Conservation (phyloP, 164 flowering plant genomes). For the Sedum album region DNA sequence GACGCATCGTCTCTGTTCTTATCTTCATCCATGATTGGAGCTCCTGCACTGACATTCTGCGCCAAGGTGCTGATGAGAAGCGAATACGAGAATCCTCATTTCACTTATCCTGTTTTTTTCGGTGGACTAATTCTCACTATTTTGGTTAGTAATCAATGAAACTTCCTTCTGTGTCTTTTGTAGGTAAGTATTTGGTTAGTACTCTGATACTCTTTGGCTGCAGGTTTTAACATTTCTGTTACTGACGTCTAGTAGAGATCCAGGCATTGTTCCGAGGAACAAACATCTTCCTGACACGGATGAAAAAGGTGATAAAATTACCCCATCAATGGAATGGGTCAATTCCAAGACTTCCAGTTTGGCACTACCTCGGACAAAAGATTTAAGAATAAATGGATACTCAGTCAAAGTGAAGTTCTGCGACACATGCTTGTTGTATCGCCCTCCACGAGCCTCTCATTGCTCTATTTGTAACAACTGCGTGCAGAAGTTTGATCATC, state of each 20-base stretch:
- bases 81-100: slow-evolving; percentile 14
- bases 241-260: slow-evolving; percentile 21
- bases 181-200: not conserved
- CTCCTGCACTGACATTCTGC: slow-evolving; percentile 47
- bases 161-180: no score
- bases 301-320: slow-evolving; percentile 12
- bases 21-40: slow-evolving; percentile 39
- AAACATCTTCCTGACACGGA: slow-evolving; percentile 15
- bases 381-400: slow-evolving; percentile 36
- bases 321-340: slow-evolving; percentile 21
- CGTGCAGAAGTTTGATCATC: slow-evolving; percentile 77
- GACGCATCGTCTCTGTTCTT: slow-evolving; percentile 49
- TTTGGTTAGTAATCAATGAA: slow-evolving; percentile 29
- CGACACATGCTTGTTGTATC: slow-evolving; percentile 28
- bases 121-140: slow-evolving; percentile 38
- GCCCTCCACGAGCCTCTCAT: slow-evolving; percentile 79
- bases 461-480: slow-evolving; percentile 72
- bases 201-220: not conserved
- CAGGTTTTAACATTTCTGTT: slow-evolving; percentile 28
- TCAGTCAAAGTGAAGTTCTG: slow-evolving; percentile 55
- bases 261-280: slow-evolving; percentile 22
- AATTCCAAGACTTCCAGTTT: slow-evolving; percentile 9
- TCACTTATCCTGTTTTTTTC: slow-evolving; percentile 24
- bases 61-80: slow-evolving; percentile 28
- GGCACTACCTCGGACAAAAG: slow-evolving; percentile 45